Evolutionary conservation across 2,329 filamentous ascomycete genomes (phyloP).

Genomic region (Macroventuria anomochaeta): DNA sequence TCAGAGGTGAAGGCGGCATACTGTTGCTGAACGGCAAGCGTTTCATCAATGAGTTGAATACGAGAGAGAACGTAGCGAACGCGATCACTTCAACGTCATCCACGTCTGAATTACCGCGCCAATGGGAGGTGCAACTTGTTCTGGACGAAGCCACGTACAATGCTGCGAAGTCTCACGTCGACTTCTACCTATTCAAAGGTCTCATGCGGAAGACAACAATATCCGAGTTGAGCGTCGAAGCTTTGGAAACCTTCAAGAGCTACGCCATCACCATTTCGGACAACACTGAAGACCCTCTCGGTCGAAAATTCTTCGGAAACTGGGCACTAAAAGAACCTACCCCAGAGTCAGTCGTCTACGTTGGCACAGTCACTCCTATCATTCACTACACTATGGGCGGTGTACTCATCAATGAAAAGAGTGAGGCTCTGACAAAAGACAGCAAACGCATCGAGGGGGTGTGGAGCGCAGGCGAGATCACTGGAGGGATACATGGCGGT

Average conservation of each 20-base stretch:
- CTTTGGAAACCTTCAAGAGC: slow-evolving; percentile 54
- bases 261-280: slow-evolving; percentile 58
- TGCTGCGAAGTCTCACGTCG: slow-evolving; percentile 62
- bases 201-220: slow-evolving; percentile 64
- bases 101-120: slow-evolving; percentile 40
- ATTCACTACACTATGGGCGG: slow-evolving; percentile 73
- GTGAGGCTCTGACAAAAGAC: slow-evolving; percentile 57
- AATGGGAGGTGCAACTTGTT: slow-evolving; percentile 66
- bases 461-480: slow-evolving; percentile 70
- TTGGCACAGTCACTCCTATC: slow-evolving; percentile 68
- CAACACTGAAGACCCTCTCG: slow-evolving; percentile 53
- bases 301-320: slow-evolving; percentile 60
- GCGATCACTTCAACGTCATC: slow-evolving; percentile 50
- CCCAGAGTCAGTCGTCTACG: slow-evolving; percentile 61
- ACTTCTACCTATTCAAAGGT: slow-evolving; percentile 69
- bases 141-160: slow-evolving; percentile 65
- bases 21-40: slow-evolving; percentile 59
- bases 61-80: slow-evolving; percentile 62
- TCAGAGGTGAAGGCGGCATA: slow-evolving; percentile 68
- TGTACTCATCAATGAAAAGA: slow-evolving; percentile 61
- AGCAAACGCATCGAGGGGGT: slow-evolving; percentile 60
- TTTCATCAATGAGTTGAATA: slow-evolving; percentile 70
- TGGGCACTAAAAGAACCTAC: slow-evolving; percentile 61
- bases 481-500: slow-evolving; percentile 68
- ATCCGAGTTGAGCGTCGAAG: slow-evolving; percentile 51